Evolutionary conservation across 2,329 filamentous ascomycete genomes (phyloP).

Genomic region (Metarhizium rileyi): DNA sequence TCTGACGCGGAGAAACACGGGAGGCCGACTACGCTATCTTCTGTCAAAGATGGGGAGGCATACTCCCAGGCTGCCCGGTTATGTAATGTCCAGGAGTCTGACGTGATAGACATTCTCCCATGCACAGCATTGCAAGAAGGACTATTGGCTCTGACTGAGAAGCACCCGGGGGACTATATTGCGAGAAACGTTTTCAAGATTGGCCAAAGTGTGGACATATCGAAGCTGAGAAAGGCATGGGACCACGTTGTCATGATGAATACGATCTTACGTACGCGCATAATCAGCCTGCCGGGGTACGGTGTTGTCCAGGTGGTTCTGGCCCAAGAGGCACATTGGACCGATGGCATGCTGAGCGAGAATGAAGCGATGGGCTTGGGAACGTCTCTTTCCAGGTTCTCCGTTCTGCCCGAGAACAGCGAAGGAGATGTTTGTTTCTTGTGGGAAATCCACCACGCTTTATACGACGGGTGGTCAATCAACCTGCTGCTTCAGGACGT

Average conservation of each 20-base stretch:
- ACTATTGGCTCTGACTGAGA: constrained; percentile 10
- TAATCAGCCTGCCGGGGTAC: constrained; percentile 6
- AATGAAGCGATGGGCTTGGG: constrained; percentile 10
- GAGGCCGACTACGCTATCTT: background rate
- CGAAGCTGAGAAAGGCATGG: constrained; percentile 8
- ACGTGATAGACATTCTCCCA: constrained; percentile 11
- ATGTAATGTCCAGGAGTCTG: constrained; percentile 6
- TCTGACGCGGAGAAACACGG: background rate
- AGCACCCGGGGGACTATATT: constrained; percentile 10
- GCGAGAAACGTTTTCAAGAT: constrained; percentile 8
- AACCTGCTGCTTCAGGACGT: constrained; percentile 19
- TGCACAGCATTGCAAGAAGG: constrained; percentile 14
- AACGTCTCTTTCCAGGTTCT: constrained; percentile 6
- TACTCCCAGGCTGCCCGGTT: constrained; percentile 6
- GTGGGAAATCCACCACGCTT: constrained; percentile 25
- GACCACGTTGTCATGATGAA: constrained; percentile 8
- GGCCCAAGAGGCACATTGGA: constrained; percentile 3
- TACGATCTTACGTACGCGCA: constrained; percentile 7
- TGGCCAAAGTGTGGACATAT: constrained; percentile 3
- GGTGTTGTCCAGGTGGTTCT: constrained; percentile 9
- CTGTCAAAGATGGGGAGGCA: background rate
- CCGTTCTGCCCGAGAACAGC: background rate
- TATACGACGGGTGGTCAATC: constrained; percentile 45
- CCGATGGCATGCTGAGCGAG: background rate
- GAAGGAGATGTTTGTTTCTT: constrained; percentile 1